Base-by-base conservation (phyloP, 2,329 filamentous ascomycete species). In the Geoglossum cookeanum region DNA sequence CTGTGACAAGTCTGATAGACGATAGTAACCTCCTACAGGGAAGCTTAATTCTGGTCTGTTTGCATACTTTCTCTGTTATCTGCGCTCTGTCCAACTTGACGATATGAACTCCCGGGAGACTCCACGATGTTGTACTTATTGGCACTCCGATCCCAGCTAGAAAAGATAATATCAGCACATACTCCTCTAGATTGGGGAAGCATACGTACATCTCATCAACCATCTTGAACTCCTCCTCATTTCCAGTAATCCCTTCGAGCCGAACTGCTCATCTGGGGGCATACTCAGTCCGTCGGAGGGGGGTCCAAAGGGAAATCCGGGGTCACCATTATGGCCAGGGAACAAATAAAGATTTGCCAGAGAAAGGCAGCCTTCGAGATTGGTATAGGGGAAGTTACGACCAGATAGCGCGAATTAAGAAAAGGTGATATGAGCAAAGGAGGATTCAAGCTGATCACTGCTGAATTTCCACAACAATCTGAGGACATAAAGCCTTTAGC, bases 361-460 rank as follows among this genome's bases (percentile, higher is more conserved):
- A 42, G 37, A 42, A 7, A 42, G n/a, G 37, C 13, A 42, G 11
- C 22, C 55, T 65, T n/a, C 60, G 11, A 9, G 47, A 58, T 55
- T 68, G 60, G 63, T 67, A 67, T 62, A 64, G 58, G 53, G 59
- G 63, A 45, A 62, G 6, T 33, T 66, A 64, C 59, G 53, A 54
- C 57, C 49, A 65, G 47, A 67, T 66, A 60, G 60, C 61, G 9
- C n/a, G 2, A 22, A 13, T 56, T 17, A 2, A 66, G 66, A 61
- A 1, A 22, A 11, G 49, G 58, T n/a, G 6, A 62, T 42, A 62
- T 65, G 29, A 52, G 47, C 52, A 60, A 60, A 52, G 58, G 58
- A 56, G 8, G 58, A 42, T 66, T 67, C 63, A 56, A 64, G 47
- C 47, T 56, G 6, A 57, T 66, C n/a, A 57, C 65, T 39, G 47